Conservation (phyloP, 2,329 filamentous ascomycete species). For the Aspergillus pseudotamarii region DNA sequence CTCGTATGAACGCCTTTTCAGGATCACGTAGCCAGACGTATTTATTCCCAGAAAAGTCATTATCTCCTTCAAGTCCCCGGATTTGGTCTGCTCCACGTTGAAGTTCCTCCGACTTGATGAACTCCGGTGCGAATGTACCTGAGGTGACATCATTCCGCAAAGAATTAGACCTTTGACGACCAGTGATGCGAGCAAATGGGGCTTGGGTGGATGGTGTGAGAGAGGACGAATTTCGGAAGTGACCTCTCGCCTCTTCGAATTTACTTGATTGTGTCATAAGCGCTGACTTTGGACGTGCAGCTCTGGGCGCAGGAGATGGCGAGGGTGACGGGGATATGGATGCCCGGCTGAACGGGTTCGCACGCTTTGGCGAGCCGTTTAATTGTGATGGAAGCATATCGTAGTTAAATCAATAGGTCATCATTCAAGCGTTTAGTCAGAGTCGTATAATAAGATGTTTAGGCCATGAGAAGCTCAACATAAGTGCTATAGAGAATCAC, state of each 20-base stretch:
- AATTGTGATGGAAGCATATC: slow-evolving; percentile 59
- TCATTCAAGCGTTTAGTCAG: slow-evolving; percentile 26
- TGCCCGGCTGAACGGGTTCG: slow-evolving; percentile 75
- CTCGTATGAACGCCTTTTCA: slow-evolving; percentile 84
- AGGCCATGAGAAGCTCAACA: slow-evolving; percentile 12
- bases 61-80: slow-evolving; percentile 87
- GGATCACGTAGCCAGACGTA: slow-evolving; percentile 97
- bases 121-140: slow-evolving; percentile 90
- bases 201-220: slow-evolving; percentile 59
- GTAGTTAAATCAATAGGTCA: slow-evolving; percentile 29
- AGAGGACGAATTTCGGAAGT: slow-evolving; percentile 69
- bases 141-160: slow-evolving; percentile 65
- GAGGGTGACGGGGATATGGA: slow-evolving; percentile 63
- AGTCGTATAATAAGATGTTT: slow-evolving; percentile 22
- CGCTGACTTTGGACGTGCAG: slow-evolving; percentile 70
- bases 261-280: slow-evolving; percentile 65
- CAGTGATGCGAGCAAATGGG: slow-evolving; percentile 42
- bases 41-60: slow-evolving; percentile 97
- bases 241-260: slow-evolving; percentile 51
- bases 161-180: slow-evolving; percentile 62
- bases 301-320: slow-evolving; percentile 52
- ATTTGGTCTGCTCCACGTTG: slow-evolving; percentile 59
- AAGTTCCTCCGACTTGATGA: slow-evolving; percentile 87
- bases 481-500: slow-evolving; percentile 12
- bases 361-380: slow-evolving; percentile 71